Evolutionary conservation across 495 filamentous ascomycete species (phyloP).

Genomic region (Hypoxylon subgilvum): DNA sequence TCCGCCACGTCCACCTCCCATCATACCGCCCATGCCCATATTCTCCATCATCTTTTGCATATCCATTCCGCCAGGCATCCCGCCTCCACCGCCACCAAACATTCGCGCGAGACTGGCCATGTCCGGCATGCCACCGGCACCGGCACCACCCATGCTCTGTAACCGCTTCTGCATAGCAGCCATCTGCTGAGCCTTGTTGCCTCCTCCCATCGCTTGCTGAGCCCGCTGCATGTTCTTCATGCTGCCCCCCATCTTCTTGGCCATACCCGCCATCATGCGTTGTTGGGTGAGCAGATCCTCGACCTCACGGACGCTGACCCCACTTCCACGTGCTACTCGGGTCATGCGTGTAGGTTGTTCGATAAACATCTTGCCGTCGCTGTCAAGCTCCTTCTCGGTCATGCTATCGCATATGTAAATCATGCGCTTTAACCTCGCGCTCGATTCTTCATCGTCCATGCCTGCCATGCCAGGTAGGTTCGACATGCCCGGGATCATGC

Average conservation of each 20-base stretch:
- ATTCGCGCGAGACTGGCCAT: slow-evolving; percentile 88
- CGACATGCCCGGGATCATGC: slow-evolving; percentile 95
- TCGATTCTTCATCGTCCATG: slow-evolving; percentile 96
- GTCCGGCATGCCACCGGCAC: slow-evolving; percentile 69
- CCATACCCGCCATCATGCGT: slow-evolving; percentile 98
- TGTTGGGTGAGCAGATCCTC: slow-evolving; percentile 98
- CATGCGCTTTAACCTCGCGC: slow-evolving; percentile 92
- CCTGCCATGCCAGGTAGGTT: slow-evolving; percentile 79
- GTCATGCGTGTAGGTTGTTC: slow-evolving; percentile 95
- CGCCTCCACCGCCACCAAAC: slow-evolving; percentile 64
- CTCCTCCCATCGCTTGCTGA: slow-evolving; percentile 85
- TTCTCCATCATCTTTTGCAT: slow-evolving; percentile 86
- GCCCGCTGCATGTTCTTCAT: slow-evolving; percentile 96
- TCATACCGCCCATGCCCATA: slow-evolving; percentile 71
- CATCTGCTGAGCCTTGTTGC: slow-evolving; percentile 88
- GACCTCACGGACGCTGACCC: slow-evolving; percentile 90
- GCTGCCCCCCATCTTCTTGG: slow-evolving; percentile 95
- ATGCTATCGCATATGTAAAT: slow-evolving; percentile 98
- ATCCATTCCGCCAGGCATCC: slow-evolving; percentile 73
- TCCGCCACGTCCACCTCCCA: slow-evolving; percentile 40
- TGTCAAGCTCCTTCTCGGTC: slow-evolving; percentile 92
- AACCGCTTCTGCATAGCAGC: slow-evolving; percentile 97
- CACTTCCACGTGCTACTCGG: slow-evolving; percentile 84
- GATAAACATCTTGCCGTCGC: slow-evolving; percentile 91
- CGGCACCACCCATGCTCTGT: slow-evolving; percentile 85